Conservation (phyloP, 179 eudicot species). For the Nepenthes alata region DNA sequence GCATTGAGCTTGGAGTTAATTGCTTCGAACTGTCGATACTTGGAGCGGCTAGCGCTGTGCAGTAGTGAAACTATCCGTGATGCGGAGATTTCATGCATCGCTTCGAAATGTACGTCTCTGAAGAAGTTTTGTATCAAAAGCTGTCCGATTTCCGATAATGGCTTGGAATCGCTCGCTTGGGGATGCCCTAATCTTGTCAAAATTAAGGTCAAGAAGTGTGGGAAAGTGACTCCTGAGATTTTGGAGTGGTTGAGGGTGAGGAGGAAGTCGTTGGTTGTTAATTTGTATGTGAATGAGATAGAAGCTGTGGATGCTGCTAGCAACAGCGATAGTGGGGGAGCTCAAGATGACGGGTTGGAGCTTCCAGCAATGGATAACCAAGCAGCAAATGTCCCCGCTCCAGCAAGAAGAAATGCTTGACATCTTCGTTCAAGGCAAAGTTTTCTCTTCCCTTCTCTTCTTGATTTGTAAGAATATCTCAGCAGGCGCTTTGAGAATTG, state of each 20-base stretch:
- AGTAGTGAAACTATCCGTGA: conserved; percentile 82
- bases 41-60: conserved; percentile 75
- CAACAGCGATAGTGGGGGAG: conserved; percentile 17
- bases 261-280: conserved; percentile 25
- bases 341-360: conserved; percentile 23
- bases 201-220: conserved; percentile 77
- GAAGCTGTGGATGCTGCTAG: conserved; percentile 22
- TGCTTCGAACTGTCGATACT: conserved; percentile 43
- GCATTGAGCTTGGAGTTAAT: conserved; percentile 41
- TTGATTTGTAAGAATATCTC: conserved; percentile 24
- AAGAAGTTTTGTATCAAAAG: conserved; percentile 78
- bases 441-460: conserved; percentile 10
- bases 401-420: conserved; percentile 16
- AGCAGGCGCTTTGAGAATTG: conserved; percentile 11
- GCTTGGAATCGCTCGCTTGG: conserved; percentile 56
- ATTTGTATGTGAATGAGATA: conserved; percentile 30
- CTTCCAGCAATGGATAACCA: conserved; percentile 8
- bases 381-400: conserved; percentile 4
- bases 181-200: conserved; percentile 84
- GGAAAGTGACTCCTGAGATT: conserved; percentile 50
- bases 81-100: conserved; percentile 59
- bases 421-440: conserved; percentile 20
- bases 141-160: conserved; percentile 65
- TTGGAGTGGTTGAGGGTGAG: conserved; percentile 35
- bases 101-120: conserved; percentile 49